phyloP scores from a whole-genome alignment of 1,284 basidiomycete species.

The Takashimella koratensis region DNA sequence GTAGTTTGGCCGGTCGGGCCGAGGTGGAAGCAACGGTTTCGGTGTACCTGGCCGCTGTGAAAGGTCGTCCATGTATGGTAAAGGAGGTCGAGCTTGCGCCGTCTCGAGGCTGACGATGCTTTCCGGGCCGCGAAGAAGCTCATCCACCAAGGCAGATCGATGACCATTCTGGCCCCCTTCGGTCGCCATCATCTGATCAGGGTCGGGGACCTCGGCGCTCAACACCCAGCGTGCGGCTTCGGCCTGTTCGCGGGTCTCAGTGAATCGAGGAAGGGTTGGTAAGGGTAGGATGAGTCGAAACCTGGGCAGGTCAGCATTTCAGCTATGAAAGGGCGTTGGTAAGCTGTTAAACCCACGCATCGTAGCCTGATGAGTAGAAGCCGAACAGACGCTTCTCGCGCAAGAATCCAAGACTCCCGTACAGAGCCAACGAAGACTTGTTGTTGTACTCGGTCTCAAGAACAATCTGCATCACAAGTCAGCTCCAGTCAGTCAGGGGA shows the following conservation, averaged over 20 bases:
- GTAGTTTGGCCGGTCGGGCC: conserved; percentile 1
- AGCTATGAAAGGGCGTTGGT: not conserved
- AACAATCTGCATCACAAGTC: conserved; percentile 61
- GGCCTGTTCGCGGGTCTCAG: conserved; percentile 24
- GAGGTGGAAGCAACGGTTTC: not conserved
- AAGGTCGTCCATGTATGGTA: not conserved
- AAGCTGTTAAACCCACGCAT: conserved; percentile 41
- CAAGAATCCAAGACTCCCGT: conserved; percentile 89
- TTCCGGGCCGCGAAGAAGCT: not conserved
- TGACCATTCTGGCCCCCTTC: not conserved
- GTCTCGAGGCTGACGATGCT: conserved; percentile 1
- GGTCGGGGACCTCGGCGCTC: conserved; percentile 2
- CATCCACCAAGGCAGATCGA: conserved; percentile 1
- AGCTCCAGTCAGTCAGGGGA: not conserved
- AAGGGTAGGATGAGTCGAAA: conserved; percentile 37
- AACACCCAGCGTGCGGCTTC: conserved; percentile 22
- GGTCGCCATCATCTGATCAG: not conserved
- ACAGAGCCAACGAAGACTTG: conserved; percentile 74
- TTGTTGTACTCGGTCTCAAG: conserved; percentile 98
- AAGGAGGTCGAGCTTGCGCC: not conserved
- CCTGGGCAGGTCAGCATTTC: conserved; percentile 15
- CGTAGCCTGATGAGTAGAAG: conserved; percentile 81
- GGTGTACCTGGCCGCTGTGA: not conserved
- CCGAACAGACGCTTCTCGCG: conserved; percentile 89
- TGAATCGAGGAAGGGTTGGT: conserved; percentile 12